A percentile compares a stretch with the other conserved stretches of the same genome.
phyloP scores from a whole-genome alignment of 2,329 filamentous ascomycete genomes.

The Nothopassalora personata region DNA sequence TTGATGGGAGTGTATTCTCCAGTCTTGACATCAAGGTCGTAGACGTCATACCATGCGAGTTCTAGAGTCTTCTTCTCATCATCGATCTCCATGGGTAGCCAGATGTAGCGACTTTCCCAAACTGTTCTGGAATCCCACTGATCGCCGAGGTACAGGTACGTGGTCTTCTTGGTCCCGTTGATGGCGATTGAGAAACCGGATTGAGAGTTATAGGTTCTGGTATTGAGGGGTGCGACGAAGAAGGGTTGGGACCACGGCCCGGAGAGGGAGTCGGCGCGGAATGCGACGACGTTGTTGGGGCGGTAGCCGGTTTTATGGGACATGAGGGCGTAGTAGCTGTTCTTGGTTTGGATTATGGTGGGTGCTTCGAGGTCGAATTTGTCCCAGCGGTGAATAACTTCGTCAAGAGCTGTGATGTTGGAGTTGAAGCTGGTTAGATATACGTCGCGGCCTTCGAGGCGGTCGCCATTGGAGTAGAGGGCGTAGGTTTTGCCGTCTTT shows the following conservation, averaged over 20 bases:
- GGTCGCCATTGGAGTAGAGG: slow-evolving; percentile 57
- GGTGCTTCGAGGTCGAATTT: slow-evolving; percentile 59
- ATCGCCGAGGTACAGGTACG: slow-evolving; percentile 59
- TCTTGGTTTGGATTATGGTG: slow-evolving; percentile 56
- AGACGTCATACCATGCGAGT: slow-evolving; percentile 52
- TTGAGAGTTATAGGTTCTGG: slow-evolving; percentile 56
- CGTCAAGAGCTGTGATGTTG: slow-evolving; percentile 47
- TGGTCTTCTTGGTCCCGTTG: slow-evolving; percentile 34
- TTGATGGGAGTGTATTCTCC: slow-evolving; percentile 45
- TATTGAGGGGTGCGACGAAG: slow-evolving; percentile 53
- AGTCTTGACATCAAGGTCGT: slow-evolving; percentile 51
- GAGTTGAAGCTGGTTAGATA: slow-evolving; percentile 53
- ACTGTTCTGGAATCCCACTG: slow-evolving; percentile 57
- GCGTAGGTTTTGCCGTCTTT: slow-evolving; percentile 53
- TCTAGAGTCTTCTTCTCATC: slow-evolving; percentile 48
- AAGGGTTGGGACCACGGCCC: slow-evolving; percentile 60
- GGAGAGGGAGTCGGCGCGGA: slow-evolving; percentile 51
- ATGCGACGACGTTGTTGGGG: slow-evolving; percentile 58
- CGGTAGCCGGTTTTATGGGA: slow-evolving; percentile 60
- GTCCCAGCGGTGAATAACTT: slow-evolving; percentile 51
- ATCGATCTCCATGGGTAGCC: slow-evolving; percentile 51
- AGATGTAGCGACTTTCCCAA: slow-evolving; percentile 55
- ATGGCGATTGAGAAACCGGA: slow-evolving; percentile 53
- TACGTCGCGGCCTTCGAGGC: slow-evolving; percentile 51
- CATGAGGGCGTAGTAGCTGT: slow-evolving; percentile 57